Evolutionary conservation across 2,329 filamentous ascomycete species (phyloP).

Genomic region (Monilinia laxa): DNA sequence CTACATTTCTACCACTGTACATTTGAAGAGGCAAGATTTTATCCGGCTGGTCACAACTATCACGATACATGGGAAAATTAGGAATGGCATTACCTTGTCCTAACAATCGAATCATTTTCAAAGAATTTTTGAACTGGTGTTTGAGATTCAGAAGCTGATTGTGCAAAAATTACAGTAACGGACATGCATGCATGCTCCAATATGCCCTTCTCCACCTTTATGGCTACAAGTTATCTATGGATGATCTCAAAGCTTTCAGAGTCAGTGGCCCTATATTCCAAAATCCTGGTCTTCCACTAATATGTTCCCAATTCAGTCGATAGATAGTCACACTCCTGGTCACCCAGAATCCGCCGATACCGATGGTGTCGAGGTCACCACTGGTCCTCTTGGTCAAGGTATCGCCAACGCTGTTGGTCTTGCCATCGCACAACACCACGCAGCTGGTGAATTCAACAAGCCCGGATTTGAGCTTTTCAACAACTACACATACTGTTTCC

Average conservation of each 20-base stretch:
- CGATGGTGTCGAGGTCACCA: conserved; percentile 95
- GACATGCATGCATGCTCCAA: conserved; percentile 98
- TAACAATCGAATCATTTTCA: background rate
- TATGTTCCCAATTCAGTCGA: conserved; percentile 41
- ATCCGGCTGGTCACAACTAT: background rate
- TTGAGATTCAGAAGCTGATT: conserved; percentile 8
- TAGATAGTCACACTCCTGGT: conserved; percentile 81
- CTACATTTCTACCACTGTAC: background rate
- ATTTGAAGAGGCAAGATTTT: background rate
- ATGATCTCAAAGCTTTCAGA: conserved; percentile 95
- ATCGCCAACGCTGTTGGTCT: conserved; percentile 97
- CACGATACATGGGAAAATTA: background rate
- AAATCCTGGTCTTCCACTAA: conserved; percentile 17
- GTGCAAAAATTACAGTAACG: conserved; percentile 64
- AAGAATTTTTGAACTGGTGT: background rate
- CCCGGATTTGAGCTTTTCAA: conserved; percentile 85
- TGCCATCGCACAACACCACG: conserved; percentile 93
- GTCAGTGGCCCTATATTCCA: conserved; percentile 53
- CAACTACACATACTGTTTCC: conserved; percentile 97
- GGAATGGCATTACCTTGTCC: background rate
- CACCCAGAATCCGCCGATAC: conserved; percentile 97
- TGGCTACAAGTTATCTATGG: conserved; percentile 81
- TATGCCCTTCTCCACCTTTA: conserved; percentile 97
- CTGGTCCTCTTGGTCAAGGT: conserved; percentile 95
- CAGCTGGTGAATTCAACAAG: conserved; percentile 92